phyloP scores from a whole-genome alignment of 2,329 filamentous ascomycete genomes.

The Sordariomycetes sp. region DNA sequence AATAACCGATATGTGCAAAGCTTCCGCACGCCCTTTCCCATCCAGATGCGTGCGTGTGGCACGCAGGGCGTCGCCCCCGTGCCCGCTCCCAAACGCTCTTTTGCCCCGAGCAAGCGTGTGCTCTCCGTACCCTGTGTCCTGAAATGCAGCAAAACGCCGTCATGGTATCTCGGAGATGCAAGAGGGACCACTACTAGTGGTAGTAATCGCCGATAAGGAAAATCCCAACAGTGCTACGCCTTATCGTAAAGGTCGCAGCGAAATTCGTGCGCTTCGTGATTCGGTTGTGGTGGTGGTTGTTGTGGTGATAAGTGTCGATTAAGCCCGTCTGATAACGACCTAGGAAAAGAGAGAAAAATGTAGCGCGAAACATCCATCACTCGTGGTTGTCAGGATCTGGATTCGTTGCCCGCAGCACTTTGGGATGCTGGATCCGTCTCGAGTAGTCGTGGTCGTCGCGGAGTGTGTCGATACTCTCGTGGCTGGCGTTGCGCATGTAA shows the following conservation, averaged over 20 bases:
- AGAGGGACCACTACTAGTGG: slow-evolving; percentile 13
- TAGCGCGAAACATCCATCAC: not conserved
- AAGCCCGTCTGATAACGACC: not conserved
- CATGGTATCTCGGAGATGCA: slow-evolving; percentile 24
- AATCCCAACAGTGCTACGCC: too few relatives aligned
- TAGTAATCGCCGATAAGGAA: too few relatives aligned
- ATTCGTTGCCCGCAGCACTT: slow-evolving; percentile 54
- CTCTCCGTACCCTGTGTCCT: too few relatives aligned
- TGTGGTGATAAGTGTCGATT: too few relatives aligned
- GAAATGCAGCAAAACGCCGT: too few relatives aligned
- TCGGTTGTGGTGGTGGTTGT: too few relatives aligned
- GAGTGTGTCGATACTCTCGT: slow-evolving; percentile 54
- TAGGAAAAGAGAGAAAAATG: not conserved
- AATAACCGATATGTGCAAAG: too few relatives aligned
- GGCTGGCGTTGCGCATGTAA: slow-evolving; percentile 49
- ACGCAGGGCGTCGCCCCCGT: too few relatives aligned
- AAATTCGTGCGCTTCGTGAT: slow-evolving; percentile 23
- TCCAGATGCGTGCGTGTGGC: too few relatives aligned
- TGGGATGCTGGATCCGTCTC: slow-evolving; percentile 43
- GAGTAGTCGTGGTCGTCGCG: slow-evolving; percentile 60
- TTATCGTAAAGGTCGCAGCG: slow-evolving; percentile 9
- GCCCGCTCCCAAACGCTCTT: too few relatives aligned
- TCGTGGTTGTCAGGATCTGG: slow-evolving; percentile 36
- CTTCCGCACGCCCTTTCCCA: too few relatives aligned
- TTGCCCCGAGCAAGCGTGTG: too few relatives aligned